Evolutionary conservation across 73 alveolate genomes (phyloP).

Genomic region (Tetrahymena elliotti): DNA sequence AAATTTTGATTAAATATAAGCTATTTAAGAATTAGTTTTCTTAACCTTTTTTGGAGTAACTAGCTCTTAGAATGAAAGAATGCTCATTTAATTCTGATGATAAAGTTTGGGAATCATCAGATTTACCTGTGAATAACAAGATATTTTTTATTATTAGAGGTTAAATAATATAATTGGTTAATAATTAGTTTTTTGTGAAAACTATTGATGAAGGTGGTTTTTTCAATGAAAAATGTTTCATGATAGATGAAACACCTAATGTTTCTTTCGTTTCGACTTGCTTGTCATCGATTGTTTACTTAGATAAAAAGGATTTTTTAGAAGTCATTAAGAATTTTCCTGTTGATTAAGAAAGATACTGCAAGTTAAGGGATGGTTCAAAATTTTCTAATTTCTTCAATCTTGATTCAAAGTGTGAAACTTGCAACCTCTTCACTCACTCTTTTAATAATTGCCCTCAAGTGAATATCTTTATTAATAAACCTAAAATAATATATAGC

Average conservation of each 20-base stretch:
- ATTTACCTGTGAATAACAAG: background rate
- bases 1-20: background rate
- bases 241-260: background rate
- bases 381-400: background rate
- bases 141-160: background rate
- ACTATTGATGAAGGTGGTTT: background rate
- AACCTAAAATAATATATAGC: background rate
- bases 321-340: background rate
- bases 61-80: background rate
- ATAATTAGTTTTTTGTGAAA: background rate
- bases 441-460: background rate
- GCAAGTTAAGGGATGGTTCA: background rate
- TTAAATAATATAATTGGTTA: background rate
- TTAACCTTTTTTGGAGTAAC: background rate
- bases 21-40: background rate
- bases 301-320: background rate
- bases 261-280: background rate
- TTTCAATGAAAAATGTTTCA: background rate
- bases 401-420: background rate
- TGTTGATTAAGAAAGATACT: background rate
- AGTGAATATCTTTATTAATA: background rate
- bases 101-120: background rate
- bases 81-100: background rate
- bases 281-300: background rate
- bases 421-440: background rate